Conservation (phyloP, 208 protist species). For the Acanthamoeba quina region DNA sequence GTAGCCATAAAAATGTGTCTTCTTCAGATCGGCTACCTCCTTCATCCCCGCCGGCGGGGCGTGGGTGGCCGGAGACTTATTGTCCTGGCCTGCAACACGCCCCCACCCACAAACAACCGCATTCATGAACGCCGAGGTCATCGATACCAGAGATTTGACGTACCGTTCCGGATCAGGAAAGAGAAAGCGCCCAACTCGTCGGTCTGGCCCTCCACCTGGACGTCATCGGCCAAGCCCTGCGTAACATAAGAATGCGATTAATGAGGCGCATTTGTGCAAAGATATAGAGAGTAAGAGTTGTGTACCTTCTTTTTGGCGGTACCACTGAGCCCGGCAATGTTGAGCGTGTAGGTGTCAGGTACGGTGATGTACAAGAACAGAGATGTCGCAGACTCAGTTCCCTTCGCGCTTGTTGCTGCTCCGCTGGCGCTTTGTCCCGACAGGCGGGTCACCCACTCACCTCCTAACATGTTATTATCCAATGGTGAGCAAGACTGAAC, state of each 20-base stretch:
- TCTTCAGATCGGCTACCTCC: neutral
- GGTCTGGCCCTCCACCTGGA: slow-evolving; percentile 56
- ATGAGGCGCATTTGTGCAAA: neutral
- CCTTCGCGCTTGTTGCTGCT: neutral
- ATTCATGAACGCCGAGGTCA: neutral
- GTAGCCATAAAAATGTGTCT: slow-evolving; percentile 35
- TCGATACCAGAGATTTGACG: neutral
- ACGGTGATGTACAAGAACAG: slow-evolving; percentile 67
- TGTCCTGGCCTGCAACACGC: neutral
- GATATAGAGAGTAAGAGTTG: neutral
- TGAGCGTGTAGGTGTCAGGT: slow-evolving; percentile 19
- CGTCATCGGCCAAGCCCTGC: slow-evolving; percentile 1
- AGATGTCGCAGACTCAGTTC: neutral
- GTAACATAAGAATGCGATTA: neutral
- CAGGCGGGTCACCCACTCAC: slow-evolving; percentile 43
- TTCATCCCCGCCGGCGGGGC: neutral
- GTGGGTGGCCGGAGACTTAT: neutral
- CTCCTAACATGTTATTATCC: neutral
- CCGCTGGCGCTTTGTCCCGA: slow-evolving; percentile 6
- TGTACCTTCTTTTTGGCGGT: slow-evolving; percentile 31
- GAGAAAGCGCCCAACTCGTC: slow-evolving; percentile 38
- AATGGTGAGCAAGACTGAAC: neutral
- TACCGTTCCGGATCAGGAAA: slow-evolving; percentile 35
- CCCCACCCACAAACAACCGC: no score
- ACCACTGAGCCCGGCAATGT: neutral